These are phyloP conservation scores for Rhinocladiella mackenziei DNA, from an alignment of 2,329 filamentous ascomycete species.

Conservation along the genomic window DNA sequence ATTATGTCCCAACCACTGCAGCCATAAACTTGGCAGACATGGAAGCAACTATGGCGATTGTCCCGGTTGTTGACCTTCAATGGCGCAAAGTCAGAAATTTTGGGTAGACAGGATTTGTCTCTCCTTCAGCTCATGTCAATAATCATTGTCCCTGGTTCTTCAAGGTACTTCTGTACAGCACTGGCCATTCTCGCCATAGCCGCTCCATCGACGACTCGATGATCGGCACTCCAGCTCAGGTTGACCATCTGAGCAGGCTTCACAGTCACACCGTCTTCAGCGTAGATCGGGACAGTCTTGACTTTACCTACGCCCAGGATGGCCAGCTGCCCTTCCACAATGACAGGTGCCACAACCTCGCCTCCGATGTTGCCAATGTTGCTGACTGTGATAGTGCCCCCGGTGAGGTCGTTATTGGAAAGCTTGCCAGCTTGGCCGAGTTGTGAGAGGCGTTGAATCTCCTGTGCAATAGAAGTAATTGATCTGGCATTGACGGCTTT, in stretches of 20 bases:
- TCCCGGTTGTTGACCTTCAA: no score
- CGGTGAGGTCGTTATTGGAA: slow-evolving; percentile 67
- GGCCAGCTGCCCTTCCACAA: slow-evolving; percentile 84
- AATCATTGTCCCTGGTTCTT: slow-evolving; percentile 83
- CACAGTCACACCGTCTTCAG: slow-evolving; percentile 51
- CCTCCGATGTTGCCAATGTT: slow-evolving; percentile 96
- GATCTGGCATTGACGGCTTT: slow-evolving; percentile 74
- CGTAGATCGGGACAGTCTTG: slow-evolving; percentile 75
- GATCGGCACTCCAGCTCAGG: slow-evolving; percentile 95
- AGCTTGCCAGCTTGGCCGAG: slow-evolving; percentile 74
- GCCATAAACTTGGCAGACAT: no score
- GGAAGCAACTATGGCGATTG: no score
- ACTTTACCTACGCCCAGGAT: slow-evolving; percentile 86
- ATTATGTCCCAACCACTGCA: no score
- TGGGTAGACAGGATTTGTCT: background rate
- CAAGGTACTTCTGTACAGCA: slow-evolving; percentile 70
- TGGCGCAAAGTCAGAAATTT: no score
- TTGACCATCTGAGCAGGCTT: slow-evolving; percentile 76
- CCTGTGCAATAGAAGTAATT: slow-evolving; percentile 71
- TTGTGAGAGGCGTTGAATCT: slow-evolving; percentile 68
- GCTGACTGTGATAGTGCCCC: slow-evolving; percentile 90
- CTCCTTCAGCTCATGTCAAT: slow-evolving; percentile 65
- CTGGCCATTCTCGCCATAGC: slow-evolving; percentile 90
- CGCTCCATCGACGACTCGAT: slow-evolving; percentile 88
- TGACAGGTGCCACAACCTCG: slow-evolving; percentile 84